phyloP scores from a whole-genome alignment of 495 filamentous ascomycete species.

The Neurospora sp. region DNA sequence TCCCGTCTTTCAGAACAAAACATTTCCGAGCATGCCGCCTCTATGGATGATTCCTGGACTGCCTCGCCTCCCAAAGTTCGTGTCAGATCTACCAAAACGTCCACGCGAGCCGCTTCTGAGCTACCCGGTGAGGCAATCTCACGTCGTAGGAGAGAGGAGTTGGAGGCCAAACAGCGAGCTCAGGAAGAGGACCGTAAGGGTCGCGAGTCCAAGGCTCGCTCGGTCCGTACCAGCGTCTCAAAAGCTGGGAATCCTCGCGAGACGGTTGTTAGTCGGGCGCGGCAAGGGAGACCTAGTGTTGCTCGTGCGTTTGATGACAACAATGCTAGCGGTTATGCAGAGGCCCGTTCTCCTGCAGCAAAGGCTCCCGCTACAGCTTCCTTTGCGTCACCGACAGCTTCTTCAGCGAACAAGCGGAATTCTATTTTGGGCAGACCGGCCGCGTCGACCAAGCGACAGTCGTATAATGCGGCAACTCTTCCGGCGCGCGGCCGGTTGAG shows the following conservation, averaged over 20 bases:
- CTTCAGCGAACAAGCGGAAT: not conserved
- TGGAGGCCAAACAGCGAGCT: slow-evolving; percentile 51
- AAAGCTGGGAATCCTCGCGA: slow-evolving; percentile 30
- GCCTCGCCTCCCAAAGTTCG: slow-evolving; percentile 28
- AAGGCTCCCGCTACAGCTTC: not conserved
- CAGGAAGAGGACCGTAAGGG: slow-evolving; percentile 48
- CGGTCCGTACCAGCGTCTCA: slow-evolving; percentile 36
- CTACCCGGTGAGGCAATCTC: slow-evolving; percentile 66
- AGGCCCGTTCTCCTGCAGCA: not conserved
- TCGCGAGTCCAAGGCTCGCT: slow-evolving; percentile 55
- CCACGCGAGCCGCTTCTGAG: slow-evolving; percentile 55
- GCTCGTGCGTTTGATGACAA: slow-evolving; percentile 5
- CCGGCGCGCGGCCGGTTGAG: not conserved
- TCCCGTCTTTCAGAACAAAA: slow-evolving; percentile 31
- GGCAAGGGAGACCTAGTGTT: slow-evolving; percentile 31
- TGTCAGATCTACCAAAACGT: slow-evolving; percentile 48
- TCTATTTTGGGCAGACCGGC: not conserved
- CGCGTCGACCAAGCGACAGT: not conserved
- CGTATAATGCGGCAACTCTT: not conserved
- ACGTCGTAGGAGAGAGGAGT: slow-evolving; percentile 54
- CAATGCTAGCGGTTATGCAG: slow-evolving; percentile 2
- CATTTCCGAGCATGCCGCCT: slow-evolving; percentile 19
- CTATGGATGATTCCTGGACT: slow-evolving; percentile 12
- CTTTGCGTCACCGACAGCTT: slow-evolving; percentile 2
- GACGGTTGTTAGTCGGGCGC: slow-evolving; percentile 49